Percentiles rank a stretch among this genome's conserved stretches.
Conservation (phyloP, 1,284 basidiomycete species). For the Megacollybia platyphylla region DNA sequence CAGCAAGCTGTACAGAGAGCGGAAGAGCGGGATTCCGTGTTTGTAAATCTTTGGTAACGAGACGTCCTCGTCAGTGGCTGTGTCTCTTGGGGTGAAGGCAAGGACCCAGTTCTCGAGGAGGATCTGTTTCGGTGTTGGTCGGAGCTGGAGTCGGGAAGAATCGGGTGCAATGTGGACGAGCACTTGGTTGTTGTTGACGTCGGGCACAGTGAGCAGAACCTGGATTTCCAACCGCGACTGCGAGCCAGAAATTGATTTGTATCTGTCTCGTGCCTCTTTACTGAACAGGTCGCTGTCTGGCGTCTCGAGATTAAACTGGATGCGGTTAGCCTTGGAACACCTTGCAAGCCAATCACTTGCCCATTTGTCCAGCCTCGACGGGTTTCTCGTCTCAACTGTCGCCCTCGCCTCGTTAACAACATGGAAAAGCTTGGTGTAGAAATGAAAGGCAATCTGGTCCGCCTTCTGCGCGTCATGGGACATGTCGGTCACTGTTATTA, state of each 20-base stretch:
- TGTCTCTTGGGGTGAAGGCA: slow-evolving; percentile 25
- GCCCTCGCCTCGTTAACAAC: slow-evolving; percentile 59
- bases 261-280: slow-evolving; percentile 43
- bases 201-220: slow-evolving; percentile 57
- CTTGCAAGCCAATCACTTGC: background rate
- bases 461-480: slow-evolving; percentile 55
- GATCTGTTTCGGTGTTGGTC: slow-evolving; percentile 52
- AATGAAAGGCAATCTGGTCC: slow-evolving; percentile 71
- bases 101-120: slow-evolving; percentile 66
- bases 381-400: slow-evolving; percentile 15
- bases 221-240: slow-evolving; percentile 39
- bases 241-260: slow-evolving; percentile 40
- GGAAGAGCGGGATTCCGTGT: slow-evolving; percentile 66
- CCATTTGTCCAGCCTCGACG: background rate
- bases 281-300: slow-evolving; percentile 50
- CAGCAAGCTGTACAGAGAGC: slow-evolving; percentile 59
- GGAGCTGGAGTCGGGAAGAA: slow-evolving; percentile 46
- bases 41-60: slow-evolving; percentile 67
- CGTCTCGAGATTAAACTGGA: slow-evolving; percentile 71
- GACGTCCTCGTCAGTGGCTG: slow-evolving; percentile 10
- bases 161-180: slow-evolving; percentile 45
- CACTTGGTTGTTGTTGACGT: slow-evolving; percentile 52
- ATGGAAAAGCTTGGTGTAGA: slow-evolving; percentile 67
- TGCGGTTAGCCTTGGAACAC: background rate
- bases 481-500: slow-evolving; percentile 9